These are phyloP conservation scores for Globisporangium takayamanum DNA, from an alignment of 352 stramenopile genomes.

Conservation along the genomic window DNA sequence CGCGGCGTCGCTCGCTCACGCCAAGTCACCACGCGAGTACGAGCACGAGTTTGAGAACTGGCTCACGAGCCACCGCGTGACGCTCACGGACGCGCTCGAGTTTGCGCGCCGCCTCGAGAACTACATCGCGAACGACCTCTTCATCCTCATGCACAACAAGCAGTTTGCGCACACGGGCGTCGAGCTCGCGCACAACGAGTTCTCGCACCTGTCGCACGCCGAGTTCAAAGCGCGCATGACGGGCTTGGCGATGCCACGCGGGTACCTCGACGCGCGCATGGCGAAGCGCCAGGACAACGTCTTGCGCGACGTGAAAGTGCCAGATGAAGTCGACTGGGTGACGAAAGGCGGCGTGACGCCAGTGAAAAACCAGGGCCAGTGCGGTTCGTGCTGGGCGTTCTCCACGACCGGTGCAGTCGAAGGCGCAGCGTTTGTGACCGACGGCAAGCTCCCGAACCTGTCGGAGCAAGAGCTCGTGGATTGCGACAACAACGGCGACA, in stretches of 20 bases:
- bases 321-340: constrained; percentile 45
- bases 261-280: constrained; percentile 60
- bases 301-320: constrained; percentile 33
- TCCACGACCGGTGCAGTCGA: constrained; percentile 89
- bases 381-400: constrained; percentile 98
- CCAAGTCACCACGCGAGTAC: constrained; percentile 65
- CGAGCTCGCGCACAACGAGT: constrained; percentile 91
- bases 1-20: constrained; percentile 12
- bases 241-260: constrained; percentile 40
- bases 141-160: constrained; percentile 82
- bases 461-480: constrained; percentile 92
- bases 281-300: constrained; percentile 25
- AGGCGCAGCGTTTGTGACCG: constrained; percentile 79
- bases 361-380: constrained; percentile 94
- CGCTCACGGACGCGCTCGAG: constrained; percentile 59
- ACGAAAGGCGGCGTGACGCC: constrained; percentile 29
- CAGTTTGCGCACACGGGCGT: constrained; percentile 67
- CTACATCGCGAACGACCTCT: constrained; percentile 85
- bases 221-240: constrained; percentile 89
- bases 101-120: constrained; percentile 65
- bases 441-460: constrained; percentile 65
- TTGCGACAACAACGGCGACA: constrained; percentile 92
- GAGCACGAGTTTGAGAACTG: constrained; percentile 67
- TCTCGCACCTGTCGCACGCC: constrained; percentile 91
- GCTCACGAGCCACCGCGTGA: constrained; percentile 42